A percentile compares a stretch with the other conserved stretches of the same genome.
Evolutionary conservation across 2,329 filamentous ascomycete genomes (phyloP).

Genomic region (Fusarium longipes): DNA sequence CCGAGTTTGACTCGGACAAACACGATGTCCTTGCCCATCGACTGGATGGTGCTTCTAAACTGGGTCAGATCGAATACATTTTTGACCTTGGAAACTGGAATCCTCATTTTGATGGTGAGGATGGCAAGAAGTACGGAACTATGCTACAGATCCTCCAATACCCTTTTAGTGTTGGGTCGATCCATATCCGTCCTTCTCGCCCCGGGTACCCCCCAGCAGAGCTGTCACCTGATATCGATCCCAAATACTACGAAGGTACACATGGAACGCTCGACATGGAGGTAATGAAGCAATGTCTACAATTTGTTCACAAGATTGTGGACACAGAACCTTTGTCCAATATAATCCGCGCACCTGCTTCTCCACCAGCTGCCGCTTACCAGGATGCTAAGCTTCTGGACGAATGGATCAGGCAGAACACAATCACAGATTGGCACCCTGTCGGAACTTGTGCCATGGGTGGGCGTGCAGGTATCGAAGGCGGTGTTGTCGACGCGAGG

Average conservation of each 20-base stretch:
- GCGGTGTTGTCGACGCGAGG: slow-evolving; percentile 49
- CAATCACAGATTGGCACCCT: slow-evolving; percentile 55
- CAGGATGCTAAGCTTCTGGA: slow-evolving; percentile 28
- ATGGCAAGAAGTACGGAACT: slow-evolving; percentile 59
- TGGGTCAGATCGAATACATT: slow-evolving; percentile 62
- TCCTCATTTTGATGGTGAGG: slow-evolving; percentile 49
- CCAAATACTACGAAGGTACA: slow-evolving; percentile 54
- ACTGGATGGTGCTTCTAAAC: slow-evolving; percentile 45
- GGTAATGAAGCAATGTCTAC: slow-evolving; percentile 55
- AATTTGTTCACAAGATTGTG: slow-evolving; percentile 55
- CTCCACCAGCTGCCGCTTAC: slow-evolving; percentile 38
- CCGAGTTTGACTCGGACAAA: slow-evolving; percentile 40
- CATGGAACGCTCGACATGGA: slow-evolving; percentile 57
- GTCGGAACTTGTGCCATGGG: slow-evolving; percentile 53
- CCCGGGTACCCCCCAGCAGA: slow-evolving; percentile 32
- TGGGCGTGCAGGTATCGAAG: slow-evolving; percentile 44
- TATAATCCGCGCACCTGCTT: slow-evolving; percentile 51
- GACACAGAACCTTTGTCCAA: slow-evolving; percentile 51
- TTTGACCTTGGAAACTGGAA: slow-evolving; percentile 63
- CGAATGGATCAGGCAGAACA: slow-evolving; percentile 47
- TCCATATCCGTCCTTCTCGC: slow-evolving; percentile 55
- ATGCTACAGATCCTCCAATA: slow-evolving; percentile 64
- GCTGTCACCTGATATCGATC: slow-evolving; percentile 54
- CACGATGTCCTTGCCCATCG: slow-evolving; percentile 49
- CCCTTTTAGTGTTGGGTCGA: slow-evolving; percentile 60